Evolutionary conservation across 129 eudicot species (phyloP).

Genomic region (Glebionis coronaria): DNA sequence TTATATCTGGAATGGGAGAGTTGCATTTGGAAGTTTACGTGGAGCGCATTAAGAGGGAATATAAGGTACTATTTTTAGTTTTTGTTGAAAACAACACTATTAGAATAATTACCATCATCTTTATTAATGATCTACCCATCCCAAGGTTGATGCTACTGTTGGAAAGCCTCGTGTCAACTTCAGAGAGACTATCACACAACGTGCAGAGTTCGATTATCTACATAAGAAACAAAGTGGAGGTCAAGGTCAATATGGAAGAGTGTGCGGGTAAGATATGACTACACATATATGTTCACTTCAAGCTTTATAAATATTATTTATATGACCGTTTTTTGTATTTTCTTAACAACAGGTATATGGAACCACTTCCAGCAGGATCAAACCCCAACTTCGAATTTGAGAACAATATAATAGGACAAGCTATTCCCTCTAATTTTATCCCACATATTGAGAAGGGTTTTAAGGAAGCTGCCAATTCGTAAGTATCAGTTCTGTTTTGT

Average conservation of each 20-base stretch:
- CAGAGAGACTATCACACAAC: slow-evolving; percentile 93
- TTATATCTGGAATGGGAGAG: slow-evolving; percentile 99
- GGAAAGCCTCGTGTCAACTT: slow-evolving; percentile 99
- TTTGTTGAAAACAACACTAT: not conserved
- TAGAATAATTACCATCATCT: not conserved
- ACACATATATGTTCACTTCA: not conserved
- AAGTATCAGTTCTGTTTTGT: slow-evolving; percentile 24
- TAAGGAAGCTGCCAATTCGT: slow-evolving; percentile 98
- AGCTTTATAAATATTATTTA: not conserved
- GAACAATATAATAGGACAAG: slow-evolving; percentile 87
- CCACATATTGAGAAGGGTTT: slow-evolving; percentile 98
- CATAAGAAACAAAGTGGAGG: slow-evolving; percentile 99
- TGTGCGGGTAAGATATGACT: slow-evolving; percentile 61
- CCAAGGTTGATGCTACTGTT: slow-evolving; percentile 79
- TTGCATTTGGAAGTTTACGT: slow-evolving; percentile 89
- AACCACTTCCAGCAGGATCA: slow-evolving; percentile 86
- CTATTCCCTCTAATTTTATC: slow-evolving; percentile 77
- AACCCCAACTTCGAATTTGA: slow-evolving; percentile 86
- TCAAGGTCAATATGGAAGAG: slow-evolving; percentile 97
- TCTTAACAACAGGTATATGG: slow-evolving; percentile 55
- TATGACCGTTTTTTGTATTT: not conserved
- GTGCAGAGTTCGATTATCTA: slow-evolving; percentile 90
- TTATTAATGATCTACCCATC: slow-evolving; percentile 1
- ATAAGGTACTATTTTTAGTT: slow-evolving; percentile 48
- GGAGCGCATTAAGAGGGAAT: slow-evolving; percentile 89